Evolutionary conservation across 2,329 filamentous ascomycete genomes (phyloP).

Genomic region (Mycosphaerella arachidis): DNA sequence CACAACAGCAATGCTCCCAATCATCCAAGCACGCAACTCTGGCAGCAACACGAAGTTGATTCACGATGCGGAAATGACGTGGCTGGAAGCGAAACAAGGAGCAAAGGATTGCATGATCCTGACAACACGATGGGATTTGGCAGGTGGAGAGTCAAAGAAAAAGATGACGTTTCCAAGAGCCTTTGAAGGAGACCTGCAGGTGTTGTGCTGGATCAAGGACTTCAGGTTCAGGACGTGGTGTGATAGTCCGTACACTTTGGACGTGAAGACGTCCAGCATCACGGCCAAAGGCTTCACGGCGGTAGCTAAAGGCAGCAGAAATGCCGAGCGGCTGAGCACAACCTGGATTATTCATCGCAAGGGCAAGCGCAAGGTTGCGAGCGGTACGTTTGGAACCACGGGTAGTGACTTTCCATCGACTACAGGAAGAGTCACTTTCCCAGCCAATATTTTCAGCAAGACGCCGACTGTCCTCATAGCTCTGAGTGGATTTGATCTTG

Average conservation of each 20-base stretch:
- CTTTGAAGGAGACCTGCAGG: background rate
- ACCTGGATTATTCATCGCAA: constrained; percentile 17
- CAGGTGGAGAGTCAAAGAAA: constrained; percentile 2
- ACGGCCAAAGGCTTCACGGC: constrained; percentile 15
- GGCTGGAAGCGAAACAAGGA: constrained; percentile 7
- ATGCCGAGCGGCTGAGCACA: constrained; percentile 10
- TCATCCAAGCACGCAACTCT: constrained; percentile 7
- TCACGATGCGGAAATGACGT: constrained; percentile 5
- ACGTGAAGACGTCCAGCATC: constrained; percentile 9
- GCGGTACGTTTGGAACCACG: constrained; percentile 12
- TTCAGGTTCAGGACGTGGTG: constrained; percentile 11
- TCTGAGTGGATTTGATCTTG: constrained; percentile 4
- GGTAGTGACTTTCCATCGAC: background rate
- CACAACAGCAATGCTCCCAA: background rate
- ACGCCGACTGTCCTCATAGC: constrained; percentile 16
- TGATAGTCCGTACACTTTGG: constrained; percentile 5
- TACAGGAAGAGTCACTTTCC: constrained; percentile 9
- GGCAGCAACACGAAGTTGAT: constrained; percentile 1
- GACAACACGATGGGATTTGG: constrained; percentile 4
- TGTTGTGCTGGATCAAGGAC: constrained; percentile 13
- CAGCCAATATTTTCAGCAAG: constrained; percentile 9
- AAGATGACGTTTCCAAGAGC: background rate
- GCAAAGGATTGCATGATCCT: constrained; percentile 7
- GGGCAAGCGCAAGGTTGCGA: constrained; percentile 15
- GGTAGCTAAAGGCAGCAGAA: constrained; percentile 10